These are phyloP conservation scores for Daldinia loculata DNA, from an alignment of 495 filamentous ascomycete species.

Conservation along the genomic window DNA sequence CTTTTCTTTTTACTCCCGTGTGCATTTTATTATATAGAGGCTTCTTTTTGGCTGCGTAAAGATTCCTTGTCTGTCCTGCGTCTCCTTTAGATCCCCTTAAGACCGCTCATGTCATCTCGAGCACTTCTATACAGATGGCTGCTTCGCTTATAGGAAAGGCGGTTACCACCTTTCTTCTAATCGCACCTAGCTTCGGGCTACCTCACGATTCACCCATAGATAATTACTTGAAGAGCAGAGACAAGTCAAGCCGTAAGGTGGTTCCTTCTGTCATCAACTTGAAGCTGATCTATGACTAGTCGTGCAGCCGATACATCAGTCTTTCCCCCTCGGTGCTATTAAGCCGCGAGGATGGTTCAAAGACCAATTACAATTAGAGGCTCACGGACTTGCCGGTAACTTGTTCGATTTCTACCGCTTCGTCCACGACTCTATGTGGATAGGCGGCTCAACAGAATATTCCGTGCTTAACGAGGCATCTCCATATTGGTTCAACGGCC, in stretches of 20 bases:
- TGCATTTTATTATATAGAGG: conserved; percentile 16
- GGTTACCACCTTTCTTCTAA: conserved; percentile 19
- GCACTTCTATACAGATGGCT: conserved; percentile 20
- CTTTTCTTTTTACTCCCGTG: conserved; percentile 8
- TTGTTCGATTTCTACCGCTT: conserved; percentile 67
- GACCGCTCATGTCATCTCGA: conserved; percentile 15
- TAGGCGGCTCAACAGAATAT: conserved; percentile 66
- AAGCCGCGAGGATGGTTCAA: conserved; percentile 68
- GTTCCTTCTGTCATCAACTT: not conserved
- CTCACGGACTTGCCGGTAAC: conserved; percentile 67
- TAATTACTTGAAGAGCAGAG: conserved; percentile 7
- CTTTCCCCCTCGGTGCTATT: conserved; percentile 66
- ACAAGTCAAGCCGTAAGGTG: conserved; percentile 26
- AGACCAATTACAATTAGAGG: conserved; percentile 61
- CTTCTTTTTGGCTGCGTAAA: not conserved
- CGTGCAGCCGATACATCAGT: conserved; percentile 46
- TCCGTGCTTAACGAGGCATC: conserved; percentile 66
- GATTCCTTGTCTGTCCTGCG: not conserved
- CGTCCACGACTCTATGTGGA: conserved; percentile 63
- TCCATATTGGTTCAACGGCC: conserved; percentile 73
- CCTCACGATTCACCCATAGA: conserved; percentile 13
- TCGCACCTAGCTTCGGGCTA: conserved; percentile 14
- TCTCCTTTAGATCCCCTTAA: not conserved
- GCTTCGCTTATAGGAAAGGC: conserved; percentile 29
- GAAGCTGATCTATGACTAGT: conserved; percentile 30